A percentile compares a stretch with the other conserved stretches of the same genome.
phyloP scores from a whole-genome alignment of 2,329 filamentous ascomycete genomes.

The Pseudomassariella vexata region DNA sequence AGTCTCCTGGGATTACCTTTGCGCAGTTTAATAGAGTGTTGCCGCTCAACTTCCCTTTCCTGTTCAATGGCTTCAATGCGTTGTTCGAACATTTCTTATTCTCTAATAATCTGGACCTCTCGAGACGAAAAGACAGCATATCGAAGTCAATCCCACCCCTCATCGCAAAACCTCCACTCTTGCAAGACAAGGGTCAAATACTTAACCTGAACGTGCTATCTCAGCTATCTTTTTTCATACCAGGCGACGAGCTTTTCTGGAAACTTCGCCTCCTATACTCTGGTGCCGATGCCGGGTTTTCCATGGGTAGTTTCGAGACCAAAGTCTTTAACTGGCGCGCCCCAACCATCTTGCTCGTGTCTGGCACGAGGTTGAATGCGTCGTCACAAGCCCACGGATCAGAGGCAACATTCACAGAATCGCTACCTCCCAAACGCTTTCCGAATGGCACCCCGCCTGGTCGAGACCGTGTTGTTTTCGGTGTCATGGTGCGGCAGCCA shows the following conservation, averaged over 20 bases:
- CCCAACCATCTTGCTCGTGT: slow-evolving; percentile 66
- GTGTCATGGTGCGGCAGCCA: slow-evolving; percentile 59
- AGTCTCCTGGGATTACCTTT: slow-evolving; percentile 57
- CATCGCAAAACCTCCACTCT: slow-evolving; percentile 33
- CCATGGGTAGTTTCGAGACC: slow-evolving; percentile 70
- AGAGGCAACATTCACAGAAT: slow-evolving; percentile 52
- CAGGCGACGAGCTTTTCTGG: slow-evolving; percentile 58
- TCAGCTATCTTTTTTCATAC: slow-evolving; percentile 69
- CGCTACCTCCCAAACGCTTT: slow-evolving; percentile 58
- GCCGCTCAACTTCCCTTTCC: slow-evolving; percentile 54
- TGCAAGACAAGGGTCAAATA: slow-evolving; percentile 52
- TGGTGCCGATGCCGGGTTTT: slow-evolving; percentile 66
- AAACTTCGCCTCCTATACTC: slow-evolving; percentile 63
- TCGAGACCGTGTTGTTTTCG: slow-evolving; percentile 54
- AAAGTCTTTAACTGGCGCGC: slow-evolving; percentile 74
- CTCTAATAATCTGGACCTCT: slow-evolving; percentile 64
- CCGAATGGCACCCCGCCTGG: slow-evolving; percentile 37
- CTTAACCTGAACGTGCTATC: slow-evolving; percentile 58
- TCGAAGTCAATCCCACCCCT: slow-evolving; percentile 7
- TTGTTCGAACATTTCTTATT: slow-evolving; percentile 74
- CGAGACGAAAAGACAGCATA: slow-evolving; percentile 38
- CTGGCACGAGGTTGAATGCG: slow-evolving; percentile 54
- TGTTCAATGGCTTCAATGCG: slow-evolving; percentile 62
- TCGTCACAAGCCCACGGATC: slow-evolving; percentile 39
- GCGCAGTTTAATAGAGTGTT: slow-evolving; percentile 55